Base-by-base conservation (phyloP, 2,329 filamentous ascomycete species). In the Ceratocystis papillata region DNA sequence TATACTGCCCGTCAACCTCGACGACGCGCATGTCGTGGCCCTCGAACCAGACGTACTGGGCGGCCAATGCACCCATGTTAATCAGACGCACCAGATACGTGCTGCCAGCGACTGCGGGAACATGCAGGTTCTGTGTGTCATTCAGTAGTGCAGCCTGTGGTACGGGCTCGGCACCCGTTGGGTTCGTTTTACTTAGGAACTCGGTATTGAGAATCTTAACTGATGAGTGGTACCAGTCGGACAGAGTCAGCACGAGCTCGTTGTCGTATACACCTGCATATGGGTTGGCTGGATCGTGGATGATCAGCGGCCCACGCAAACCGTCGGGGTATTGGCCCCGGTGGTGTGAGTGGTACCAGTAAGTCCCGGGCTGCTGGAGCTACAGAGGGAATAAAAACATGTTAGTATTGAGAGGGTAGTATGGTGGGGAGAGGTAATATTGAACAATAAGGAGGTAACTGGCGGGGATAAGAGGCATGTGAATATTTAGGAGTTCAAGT, bases 301-400 rank as follows among this genome's bases (percentile, higher is more conserved):
- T 77, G 65, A 89, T 81, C 41, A 89, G 74, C 0, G 86, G 80
- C 0, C 80, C 85, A 25, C 86, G 79, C 5, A 88, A 77, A 10
- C 87, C 87, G 72, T 90, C 87, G 1, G 87, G 86, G 69, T 89
- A 89, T 72, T 88, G 86, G 28, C 81, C 84, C 68, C 79, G 78
- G 25, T 80, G 79, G 72, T 90, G 87, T 3, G 84, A 87, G 73
- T 90, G 87, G 70, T 91, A 92, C 88, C 88, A 91, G 74, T 89
- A 91, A 0, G 87, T 89, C 33, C 88, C 88, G 0, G 85, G 80
- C 76, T 89, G 87, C 62, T 83, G 72, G 6, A 55, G 22, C 53
- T 61, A 64, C 17, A 20, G 22, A 50, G 46, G 53, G 25, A n/a
- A 12, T 17, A 12, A 41, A 12, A 41, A 41, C 10, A 41, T 44